Evolutionary conservation across 352 stramenopile species (phyloP).

Genomic region (Discostella stelligera): DNA sequence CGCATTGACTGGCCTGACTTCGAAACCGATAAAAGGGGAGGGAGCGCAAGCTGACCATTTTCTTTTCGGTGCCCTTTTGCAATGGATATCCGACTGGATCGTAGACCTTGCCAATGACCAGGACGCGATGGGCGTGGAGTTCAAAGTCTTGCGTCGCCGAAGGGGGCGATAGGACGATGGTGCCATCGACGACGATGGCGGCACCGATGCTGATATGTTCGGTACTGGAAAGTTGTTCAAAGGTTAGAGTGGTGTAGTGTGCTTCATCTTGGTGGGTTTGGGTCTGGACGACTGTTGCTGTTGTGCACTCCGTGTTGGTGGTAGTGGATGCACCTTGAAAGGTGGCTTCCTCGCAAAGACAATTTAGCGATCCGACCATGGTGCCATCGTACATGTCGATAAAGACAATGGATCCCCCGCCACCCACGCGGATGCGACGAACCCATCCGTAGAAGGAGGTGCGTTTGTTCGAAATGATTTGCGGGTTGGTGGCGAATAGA

Average conservation of each 20-base stretch:
- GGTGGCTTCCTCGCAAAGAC: constrained; percentile 37
- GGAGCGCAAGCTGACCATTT: constrained; percentile 50
- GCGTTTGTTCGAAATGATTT: constrained; percentile 27
- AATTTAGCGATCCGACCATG: constrained; percentile 49
- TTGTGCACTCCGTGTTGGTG: not conserved
- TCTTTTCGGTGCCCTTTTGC: constrained; percentile 69
- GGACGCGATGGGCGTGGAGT: constrained; percentile 43
- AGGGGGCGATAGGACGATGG: constrained; percentile 52
- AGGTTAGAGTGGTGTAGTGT: constrained; percentile 50
- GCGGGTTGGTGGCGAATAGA: constrained; percentile 30
- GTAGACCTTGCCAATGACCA: constrained; percentile 56
- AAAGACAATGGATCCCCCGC: constrained; percentile 60
- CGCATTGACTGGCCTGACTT: constrained; percentile 47
- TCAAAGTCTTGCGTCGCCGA: constrained; percentile 66
- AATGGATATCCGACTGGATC: constrained; percentile 58
- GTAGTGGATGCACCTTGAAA: not conserved
- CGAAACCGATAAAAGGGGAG: constrained; percentile 59
- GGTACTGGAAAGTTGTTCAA: constrained; percentile 49
- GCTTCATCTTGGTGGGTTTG: constrained; percentile 37
- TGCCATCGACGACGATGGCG: constrained; percentile 47
- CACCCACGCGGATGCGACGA: constrained; percentile 45
- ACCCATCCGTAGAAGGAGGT: constrained; percentile 60
- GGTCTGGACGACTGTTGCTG: not conserved
- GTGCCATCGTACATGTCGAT: constrained; percentile 67
- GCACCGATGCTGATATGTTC: constrained; percentile 54